These are phyloP conservation scores for Hymenoscyphus salicellus DNA, from an alignment of 2,329 filamentous ascomycete species.

Conservation along the genomic window DNA sequence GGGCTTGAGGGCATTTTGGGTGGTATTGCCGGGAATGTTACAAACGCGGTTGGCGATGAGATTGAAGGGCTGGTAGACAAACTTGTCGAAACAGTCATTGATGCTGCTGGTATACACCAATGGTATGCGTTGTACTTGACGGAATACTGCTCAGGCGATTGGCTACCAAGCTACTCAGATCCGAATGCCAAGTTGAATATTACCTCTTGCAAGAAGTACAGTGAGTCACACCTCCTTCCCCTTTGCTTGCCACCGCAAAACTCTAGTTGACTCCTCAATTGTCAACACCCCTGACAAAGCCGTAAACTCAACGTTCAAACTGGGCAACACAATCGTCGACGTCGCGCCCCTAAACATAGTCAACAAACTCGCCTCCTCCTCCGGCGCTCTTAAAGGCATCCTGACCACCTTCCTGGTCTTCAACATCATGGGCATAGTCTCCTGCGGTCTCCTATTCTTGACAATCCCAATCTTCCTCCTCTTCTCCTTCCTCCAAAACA, in stretches of 20 bases:
- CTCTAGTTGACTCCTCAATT: conserved; percentile 4
- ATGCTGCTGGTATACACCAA: conserved; percentile 17
- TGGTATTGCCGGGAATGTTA: conserved; percentile 11
- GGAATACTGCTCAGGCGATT: conserved; percentile 18
- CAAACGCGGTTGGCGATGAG: conserved; percentile 9
- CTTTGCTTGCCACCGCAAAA: background rate
- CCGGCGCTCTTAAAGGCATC: conserved; percentile 7
- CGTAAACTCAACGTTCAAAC: conserved; percentile 14
- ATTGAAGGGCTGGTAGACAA: conserved; percentile 12
- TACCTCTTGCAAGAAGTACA: conserved; percentile 13
- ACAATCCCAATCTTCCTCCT: conserved; percentile 16
- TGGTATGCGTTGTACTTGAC: conserved; percentile 22
- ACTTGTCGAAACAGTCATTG: conserved; percentile 10
- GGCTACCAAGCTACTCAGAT: conserved; percentile 11
- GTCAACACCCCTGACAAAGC: conserved; percentile 6
- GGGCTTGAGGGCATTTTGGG: conserved; percentile 11
- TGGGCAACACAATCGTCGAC: conserved; percentile 22
- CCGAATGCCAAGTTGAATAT: conserved; percentile 12
- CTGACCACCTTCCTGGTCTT: conserved; percentile 16
- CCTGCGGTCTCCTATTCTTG: conserved; percentile 17
- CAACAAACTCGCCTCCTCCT: conserved; percentile 13
- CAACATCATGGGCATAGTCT: conserved; percentile 19
- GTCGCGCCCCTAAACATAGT: conserved; percentile 23
- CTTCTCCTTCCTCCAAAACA: conserved; percentile 10
- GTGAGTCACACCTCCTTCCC: conserved; percentile 11